Evolutionary conservation across 352 stramenopile genomes (phyloP), one percentile per base, ranked within the genome.

Genomic region (Plasmopara muralis): DNA sequence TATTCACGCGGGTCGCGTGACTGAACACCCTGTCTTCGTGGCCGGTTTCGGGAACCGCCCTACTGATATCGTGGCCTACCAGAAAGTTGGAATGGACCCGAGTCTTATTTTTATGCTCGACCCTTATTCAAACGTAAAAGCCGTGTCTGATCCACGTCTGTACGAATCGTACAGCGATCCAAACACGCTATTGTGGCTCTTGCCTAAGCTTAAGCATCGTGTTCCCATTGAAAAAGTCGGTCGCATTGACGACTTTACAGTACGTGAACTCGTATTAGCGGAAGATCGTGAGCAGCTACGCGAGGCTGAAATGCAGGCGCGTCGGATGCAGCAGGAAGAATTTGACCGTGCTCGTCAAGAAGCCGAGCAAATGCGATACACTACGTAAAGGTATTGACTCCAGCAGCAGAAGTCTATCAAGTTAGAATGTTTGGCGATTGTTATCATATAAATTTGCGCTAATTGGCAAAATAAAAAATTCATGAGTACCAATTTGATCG

Each of bases 31-130:
- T 1, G 76, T 93, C 15, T 93, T 89, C 35, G 79, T 93, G n/a
- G 72, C 76, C n/a, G 82, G 82, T 14, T 93, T 93, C 62, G 82
- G 82, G 29, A 93, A 93, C 43, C 79, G 82, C n/a, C 74, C 79
- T 28, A 89, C 82, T 8, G 82, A 93, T 49, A 70, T 86, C n/a
- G 56, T 88, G 18, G 79, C 82, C 9, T 93, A 93, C 52, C 63
- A 86, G 43, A 57, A 86, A 37, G 82, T 89, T 33, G 82, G 82
- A 18, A 77, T 93, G 18, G 75, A 87, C 42, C 65, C 65, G 7
- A 67, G 72, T 16, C 54, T 85, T 29, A 89, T 93, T 47, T 93
- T 89, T 58, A 75, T 93, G 71, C 71, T 93, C 29, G 79, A 93
- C 49, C 66, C 82, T 57, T 86, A 87, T 56, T 93, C 82, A 48